Base-by-base conservation (phyloP, 2,329 filamentous ascomycete species). In the Colletotrichum spaethianum region DNA sequence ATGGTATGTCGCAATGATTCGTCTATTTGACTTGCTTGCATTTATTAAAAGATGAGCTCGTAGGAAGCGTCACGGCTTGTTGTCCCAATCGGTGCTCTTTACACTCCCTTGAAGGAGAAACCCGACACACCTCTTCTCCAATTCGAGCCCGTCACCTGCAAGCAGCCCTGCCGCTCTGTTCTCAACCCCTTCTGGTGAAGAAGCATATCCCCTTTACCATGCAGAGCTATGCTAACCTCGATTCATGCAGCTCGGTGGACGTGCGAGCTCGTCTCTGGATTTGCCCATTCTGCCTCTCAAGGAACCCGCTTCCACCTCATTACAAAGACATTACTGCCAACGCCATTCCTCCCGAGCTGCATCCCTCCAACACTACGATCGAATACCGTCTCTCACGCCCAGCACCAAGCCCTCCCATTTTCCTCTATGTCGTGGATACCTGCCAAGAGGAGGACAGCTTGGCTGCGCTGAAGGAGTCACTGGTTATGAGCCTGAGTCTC, bases 91-190 rank as follows among this genome's bases (percentile, higher is more conserved):
- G 96, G 95, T 81, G 95, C 95, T 76, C 89, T 98, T 59, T 98
- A 98, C 84, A 99, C 96, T 2, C 95, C 96, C 6, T 86, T 98
- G 78, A 98, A 98, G 85, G 96, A 98, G 86, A 97, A 97, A 86
- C 91, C 93, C 28, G 93, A 97, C 75, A 94, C 94, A 31, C 94
- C 95, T 67, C 85, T 98, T 74, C 89, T 99, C 64, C 94, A 97
- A 82, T 98, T 98, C 84, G 96, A 98, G 84, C 96, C 96, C 23
- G 94, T 99, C 52, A 95, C 94, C 73, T 99, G 96, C 91, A 98
- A 98, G 85, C 91, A 93, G 81, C 96, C 96, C 74, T 99, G 96
- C 84, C 93, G 95, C 83, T 96, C 96, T 66, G 95, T 98, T 46
- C 88, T 99, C 82, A 99, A 99, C 82, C 96, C 96, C 55, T 98